Evolutionary conservation across 1,284 basidiomycete genomes (phyloP), one percentile per base, ranked within the genome.

Genomic region (Termitomyces sp.): DNA sequence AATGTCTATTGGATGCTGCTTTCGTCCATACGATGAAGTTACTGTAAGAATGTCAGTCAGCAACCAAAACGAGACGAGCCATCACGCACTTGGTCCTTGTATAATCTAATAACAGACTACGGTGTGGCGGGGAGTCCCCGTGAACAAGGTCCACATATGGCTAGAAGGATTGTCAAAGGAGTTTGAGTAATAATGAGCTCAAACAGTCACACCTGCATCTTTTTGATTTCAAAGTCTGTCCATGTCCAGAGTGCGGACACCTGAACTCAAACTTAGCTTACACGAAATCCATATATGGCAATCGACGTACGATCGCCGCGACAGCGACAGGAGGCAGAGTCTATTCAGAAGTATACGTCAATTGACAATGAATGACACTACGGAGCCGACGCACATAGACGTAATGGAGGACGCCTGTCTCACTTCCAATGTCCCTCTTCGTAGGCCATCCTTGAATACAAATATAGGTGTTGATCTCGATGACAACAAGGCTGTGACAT

Each of bases 111-210:
- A 81, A 63, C 10, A 81, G 66, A 64, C 75, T 77, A 9, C 73
- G 71, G 50, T 79, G 68, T 2, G 79, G 73, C 0, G 76, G 76
- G 0, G 79, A 74, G 54, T 80, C 73, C 0, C 80, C 79, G 47
- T 78, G 75, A 3, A 77, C 75, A 5, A 82, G 73, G 57, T 81
- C 79, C n/a, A 82, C 73, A 61, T 81, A 81, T 9, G 79, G 79
- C 77, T 80, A 42, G 24, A 36, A 26, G 8, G 6, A 2, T 7
- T 38, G 24, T 38, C n/a, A 48, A 38, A 48, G 17, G 24, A 38
- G 8, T 38, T 38, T 12, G 5, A 49, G 36, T 10, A 21, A 49
- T 28, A 28, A 44, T 41, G 19, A 39, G 5, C 36, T n/a, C 47
- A 34, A 19, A 19, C 26, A 28, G 5, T 50, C 65, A 31, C 50